A percentile compares a stretch with the other conserved stretches of the same genome.
Conservation (phyloP, 2,329 filamentous ascomycete species). For the Cladobotryum protrusum region DNA sequence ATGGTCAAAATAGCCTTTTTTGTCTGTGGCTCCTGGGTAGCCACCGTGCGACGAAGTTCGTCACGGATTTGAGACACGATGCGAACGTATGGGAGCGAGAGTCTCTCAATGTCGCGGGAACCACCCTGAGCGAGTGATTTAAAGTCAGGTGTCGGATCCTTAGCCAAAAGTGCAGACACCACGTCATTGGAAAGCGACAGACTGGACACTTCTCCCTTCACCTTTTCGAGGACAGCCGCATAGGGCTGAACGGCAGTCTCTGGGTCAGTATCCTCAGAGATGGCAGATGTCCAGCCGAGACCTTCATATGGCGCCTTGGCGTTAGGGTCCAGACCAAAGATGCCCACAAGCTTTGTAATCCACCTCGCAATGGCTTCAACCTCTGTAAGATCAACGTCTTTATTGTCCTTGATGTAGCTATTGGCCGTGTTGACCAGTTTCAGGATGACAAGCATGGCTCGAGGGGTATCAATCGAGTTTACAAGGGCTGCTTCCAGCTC, state of each 20-base stretch:
- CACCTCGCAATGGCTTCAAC: conserved; percentile 61
- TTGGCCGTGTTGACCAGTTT: conserved; percentile 77
- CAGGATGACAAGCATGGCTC: conserved; percentile 70
- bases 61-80: conserved; percentile 53
- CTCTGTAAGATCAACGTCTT: conserved; percentile 39
- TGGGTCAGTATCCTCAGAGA: conserved; percentile 37
- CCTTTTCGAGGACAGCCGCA: conserved; percentile 35
- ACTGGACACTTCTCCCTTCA: conserved; percentile 40
- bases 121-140: conserved; percentile 38
- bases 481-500: conserved; percentile 56
- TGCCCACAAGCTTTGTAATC: conserved; percentile 76
- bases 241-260: conserved; percentile 43
- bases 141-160: conserved; percentile 42
- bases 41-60: conserved; percentile 52
- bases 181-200: conserved; percentile 44
- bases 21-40: conserved; percentile 39
- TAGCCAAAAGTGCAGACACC: conserved; percentile 37
- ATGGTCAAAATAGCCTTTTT: conserved; percentile 69
- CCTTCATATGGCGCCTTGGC: conserved; percentile 49
- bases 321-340: conserved; percentile 71
- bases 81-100: conserved; percentile 51
- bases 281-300: conserved; percentile 47
- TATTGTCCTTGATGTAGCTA: conserved; percentile 44
- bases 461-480: conserved; percentile 84
- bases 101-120: conserved; percentile 44